Base-by-base conservation (phyloP, 768 basidiomycete species). In the Pleurotus tuoliensis region DNA sequence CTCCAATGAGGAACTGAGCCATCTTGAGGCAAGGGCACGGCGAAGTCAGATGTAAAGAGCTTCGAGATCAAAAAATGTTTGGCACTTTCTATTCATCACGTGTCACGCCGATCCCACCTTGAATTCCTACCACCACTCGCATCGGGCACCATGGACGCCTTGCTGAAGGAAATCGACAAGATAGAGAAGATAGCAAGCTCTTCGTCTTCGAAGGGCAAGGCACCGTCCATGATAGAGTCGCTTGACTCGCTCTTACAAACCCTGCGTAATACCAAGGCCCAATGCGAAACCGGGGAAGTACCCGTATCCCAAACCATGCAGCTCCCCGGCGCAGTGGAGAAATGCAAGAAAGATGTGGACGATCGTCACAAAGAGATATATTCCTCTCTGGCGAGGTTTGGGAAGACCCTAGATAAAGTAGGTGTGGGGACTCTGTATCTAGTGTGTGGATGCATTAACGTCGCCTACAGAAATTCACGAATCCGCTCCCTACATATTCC, bases 341-440 rank as follows among this genome's bases (percentile, higher is more conserved):
- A 74, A 0, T 83, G 72, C 70, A 94, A 90, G 84, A 93, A 87
- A 67, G 91, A 92, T 57, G 76, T 94, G 1, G 91, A 92, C 56
- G 91, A 94, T 37, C 80, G 87, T 3, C 87, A 94, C 76, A 98
- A 95, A 69, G 94, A 94, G 62, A 79, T 93, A 34, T 92, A 95
- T 63, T 82, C 79, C 16, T 84, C 86, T 2, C 71, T 97, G 7
- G 82, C 85, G 24, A 83, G 83, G 61, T 77, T 95, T 38, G 92
- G 92, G 25, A 98, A 94, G 72, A 80, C 85, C 0, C 70, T 98
- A 67, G 96, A 98, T 66, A 98, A 97, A 87, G 96, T 91, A 56
- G 43, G 78, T 58, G 24, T 39, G 51, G 5, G 15, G 48, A 41
- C 13, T 13, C 45, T n/a, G 20, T 12, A 30, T 44, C 20, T 4